Evolutionary conservation across 257 asterid genomes (phyloP).

Genomic region (Cinchona pubescens): DNA sequence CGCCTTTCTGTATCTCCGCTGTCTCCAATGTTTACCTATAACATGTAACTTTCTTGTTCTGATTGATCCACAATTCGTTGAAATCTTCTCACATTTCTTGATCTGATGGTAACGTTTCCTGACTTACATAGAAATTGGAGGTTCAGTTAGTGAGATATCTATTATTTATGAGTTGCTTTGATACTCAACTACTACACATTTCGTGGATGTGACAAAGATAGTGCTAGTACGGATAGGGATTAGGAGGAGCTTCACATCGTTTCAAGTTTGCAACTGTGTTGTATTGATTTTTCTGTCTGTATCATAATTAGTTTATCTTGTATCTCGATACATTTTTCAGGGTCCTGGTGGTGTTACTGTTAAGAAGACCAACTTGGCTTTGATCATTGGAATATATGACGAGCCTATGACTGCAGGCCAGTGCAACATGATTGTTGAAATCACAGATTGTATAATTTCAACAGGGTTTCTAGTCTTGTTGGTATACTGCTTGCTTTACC

Average conservation of each 20-base stretch:
- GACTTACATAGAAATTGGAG: background rate
- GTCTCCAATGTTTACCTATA: too few relatives aligned
- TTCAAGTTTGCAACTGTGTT: background rate
- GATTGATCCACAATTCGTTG: too few relatives aligned
- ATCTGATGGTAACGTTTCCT: too few relatives aligned
- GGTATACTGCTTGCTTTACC: constrained; percentile 8
- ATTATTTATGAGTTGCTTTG: background rate
- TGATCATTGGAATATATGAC: constrained; percentile 39
- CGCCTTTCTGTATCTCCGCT: too few relatives aligned
- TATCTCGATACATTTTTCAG: constrained; percentile 23
- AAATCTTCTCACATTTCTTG: too few relatives aligned
- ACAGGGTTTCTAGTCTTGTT: constrained; percentile 24
- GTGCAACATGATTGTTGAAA: constrained; percentile 45
- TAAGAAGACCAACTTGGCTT: constrained; percentile 39
- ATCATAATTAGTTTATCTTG: background rate
- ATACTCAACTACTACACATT: background rate
- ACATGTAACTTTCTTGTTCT: too few relatives aligned
- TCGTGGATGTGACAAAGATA: background rate
- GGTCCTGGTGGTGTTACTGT: constrained; percentile 44
- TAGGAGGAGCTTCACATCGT: background rate
- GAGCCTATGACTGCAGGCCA: constrained; percentile 46
- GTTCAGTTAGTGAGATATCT: background rate
- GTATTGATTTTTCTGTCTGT: background rate
- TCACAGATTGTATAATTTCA: constrained; percentile 43
- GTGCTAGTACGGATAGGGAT: background rate